Evolutionary conservation across 768 basidiomycete genomes (phyloP), one percentile per base, ranked within the genome.

Genomic region (Russula sp.): DNA sequence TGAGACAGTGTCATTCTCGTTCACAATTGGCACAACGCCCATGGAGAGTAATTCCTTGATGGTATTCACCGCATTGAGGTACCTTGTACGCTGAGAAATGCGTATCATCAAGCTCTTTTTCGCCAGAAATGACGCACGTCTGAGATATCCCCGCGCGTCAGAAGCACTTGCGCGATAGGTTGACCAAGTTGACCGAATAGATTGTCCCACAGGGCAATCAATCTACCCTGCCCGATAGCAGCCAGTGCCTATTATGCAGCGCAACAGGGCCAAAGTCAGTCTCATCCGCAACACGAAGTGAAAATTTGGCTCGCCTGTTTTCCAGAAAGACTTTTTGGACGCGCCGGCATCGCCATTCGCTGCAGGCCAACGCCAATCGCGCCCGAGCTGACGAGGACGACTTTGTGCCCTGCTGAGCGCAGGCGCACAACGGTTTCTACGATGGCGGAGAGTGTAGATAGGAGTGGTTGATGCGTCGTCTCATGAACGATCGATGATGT

Each of bases 1-100:
- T 25, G 95, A 96, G 39, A 99, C 86, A 0, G 97, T 98, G 72
- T 99, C 97, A 68, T 99, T 99, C 74, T 99, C 97, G 73, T 99
- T 99, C 58, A 99, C 94, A 65, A 99, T 98, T 3, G 97, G 97
- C 1, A 99, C 85, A 0, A 98, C 92, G 16, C 95, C 96, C 87
- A 98, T 90, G 3, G 83, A 83, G 32, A 99, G 75, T 11, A 99
- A 78, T 69, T 98, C 93, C 39, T 87, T 87, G 73, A 99, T 82
- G 0, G 97, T 98, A 69, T 97, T 98, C 59, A 93, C 91, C 0
- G 96, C 97, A 71, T 99, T 99, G 59, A 98, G 75, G 71, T 98
- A 99, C 64, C 97, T 82, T 11, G 94, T 96, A 43, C 95, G 81
- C 96, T 98, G 70, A 18, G 52, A 55, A 60, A 46, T 56, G 14